phyloP scores from a whole-genome alignment of 345 rosid genomes.

The Populus euphratica region DNA sequence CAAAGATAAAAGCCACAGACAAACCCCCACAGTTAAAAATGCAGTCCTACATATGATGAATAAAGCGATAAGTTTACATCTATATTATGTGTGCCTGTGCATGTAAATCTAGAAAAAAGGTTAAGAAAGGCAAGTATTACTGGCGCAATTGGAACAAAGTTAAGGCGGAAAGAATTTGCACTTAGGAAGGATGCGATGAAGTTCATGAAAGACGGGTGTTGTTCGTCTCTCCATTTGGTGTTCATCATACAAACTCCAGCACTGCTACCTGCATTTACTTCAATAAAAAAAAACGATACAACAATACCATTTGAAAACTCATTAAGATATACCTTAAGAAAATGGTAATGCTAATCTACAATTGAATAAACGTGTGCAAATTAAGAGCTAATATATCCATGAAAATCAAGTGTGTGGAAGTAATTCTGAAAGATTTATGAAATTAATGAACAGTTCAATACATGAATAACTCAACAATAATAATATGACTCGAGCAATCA shows the following conservation, averaged over 20 bases:
- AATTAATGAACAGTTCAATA: no score
- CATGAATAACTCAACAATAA: no score
- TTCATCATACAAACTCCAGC: conserved; percentile 88
- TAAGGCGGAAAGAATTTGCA: conserved; percentile 76
- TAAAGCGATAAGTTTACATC: not conserved
- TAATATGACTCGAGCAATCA: no score
- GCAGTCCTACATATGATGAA: conserved; percentile 43
- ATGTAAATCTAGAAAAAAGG: not conserved
- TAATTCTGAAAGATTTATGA: no score
- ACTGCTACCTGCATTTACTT: conserved; percentile 2
- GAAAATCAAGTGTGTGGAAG: not conserved
- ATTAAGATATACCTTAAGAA: not conserved
- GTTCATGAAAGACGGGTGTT: conserved; percentile 55
- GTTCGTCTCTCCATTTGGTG: conserved; percentile 65
- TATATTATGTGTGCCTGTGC: not conserved
- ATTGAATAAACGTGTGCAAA: not conserved
- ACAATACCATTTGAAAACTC: not conserved
- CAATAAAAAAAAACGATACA: not conserved
- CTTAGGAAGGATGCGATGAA: conserved; percentile 67
- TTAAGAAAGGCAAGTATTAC: conserved; percentile 28
- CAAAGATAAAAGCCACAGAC: conserved; percentile 78
- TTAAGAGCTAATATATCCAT: not conserved
- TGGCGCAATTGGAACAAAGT: conserved; percentile 75
- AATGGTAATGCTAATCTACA: no score
- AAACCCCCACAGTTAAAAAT: conserved; percentile 90